phyloP scores from a whole-genome alignment of 108 stramenopile species.

The Cyclotella distinguenda region DNA sequence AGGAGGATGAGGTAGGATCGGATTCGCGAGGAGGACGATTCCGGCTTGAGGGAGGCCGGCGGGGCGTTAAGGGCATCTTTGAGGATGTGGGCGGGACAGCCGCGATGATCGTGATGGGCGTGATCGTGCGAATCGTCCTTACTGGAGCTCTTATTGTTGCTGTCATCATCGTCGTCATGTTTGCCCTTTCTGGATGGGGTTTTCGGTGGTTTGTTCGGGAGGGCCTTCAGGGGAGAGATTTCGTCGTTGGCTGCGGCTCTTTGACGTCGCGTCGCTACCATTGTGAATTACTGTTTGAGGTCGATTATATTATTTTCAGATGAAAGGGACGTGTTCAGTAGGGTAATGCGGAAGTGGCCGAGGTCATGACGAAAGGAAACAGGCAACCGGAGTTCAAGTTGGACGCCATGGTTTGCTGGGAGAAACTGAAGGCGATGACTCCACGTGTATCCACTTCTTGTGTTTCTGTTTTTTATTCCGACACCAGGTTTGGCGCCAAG shows the following conservation, averaged over 20 bases:
- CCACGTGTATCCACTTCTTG: no score
- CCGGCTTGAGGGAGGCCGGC: background rate
- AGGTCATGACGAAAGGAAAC: no score
- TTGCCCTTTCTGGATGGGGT: slow-evolving; percentile 7
- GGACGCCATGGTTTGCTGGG: no score
- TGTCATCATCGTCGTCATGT: background rate
- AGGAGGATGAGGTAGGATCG: slow-evolving; percentile 29
- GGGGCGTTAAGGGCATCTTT: slow-evolving; percentile 8
- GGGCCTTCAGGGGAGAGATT: slow-evolving; percentile 9
- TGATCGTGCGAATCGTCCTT: slow-evolving; percentile 6
- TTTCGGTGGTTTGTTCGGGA: background rate
- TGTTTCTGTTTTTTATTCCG: no score
- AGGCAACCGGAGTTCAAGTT: no score
- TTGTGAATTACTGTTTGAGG: no score
- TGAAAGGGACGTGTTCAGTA: no score
- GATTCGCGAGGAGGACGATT: slow-evolving; percentile 26
- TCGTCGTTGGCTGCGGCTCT: slow-evolving; percentile 11
- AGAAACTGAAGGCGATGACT: no score
- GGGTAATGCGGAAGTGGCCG: no score
- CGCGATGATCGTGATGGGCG: slow-evolving; percentile 36
- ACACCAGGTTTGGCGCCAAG: no score
- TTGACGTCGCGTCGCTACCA: slow-evolving; percentile 30
- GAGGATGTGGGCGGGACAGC: slow-evolving; percentile 38
- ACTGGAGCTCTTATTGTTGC: background rate
- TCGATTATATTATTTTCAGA: no score